These are phyloP conservation scores for Brassica cretica DNA, from an alignment of 345 rosid species.

Conservation along the genomic window DNA sequence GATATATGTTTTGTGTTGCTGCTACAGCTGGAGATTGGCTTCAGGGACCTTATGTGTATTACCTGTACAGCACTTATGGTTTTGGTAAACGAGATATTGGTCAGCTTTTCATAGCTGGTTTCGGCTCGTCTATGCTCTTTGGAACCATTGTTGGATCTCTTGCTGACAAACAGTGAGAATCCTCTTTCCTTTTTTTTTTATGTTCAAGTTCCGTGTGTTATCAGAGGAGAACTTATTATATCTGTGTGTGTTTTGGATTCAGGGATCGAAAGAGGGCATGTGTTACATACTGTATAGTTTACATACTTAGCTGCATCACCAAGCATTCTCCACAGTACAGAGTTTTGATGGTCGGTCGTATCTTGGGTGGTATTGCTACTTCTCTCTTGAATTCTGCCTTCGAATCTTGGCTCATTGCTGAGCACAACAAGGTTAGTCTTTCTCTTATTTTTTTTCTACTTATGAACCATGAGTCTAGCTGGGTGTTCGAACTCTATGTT, in stretches of 20 bases:
- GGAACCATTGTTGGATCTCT: slow-evolving; percentile 98
- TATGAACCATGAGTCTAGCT: slow-evolving; percentile 3
- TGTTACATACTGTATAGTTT: neutral
- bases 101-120: slow-evolving; percentile 95
- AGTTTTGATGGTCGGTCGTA: neutral
- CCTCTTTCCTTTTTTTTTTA: neutral
- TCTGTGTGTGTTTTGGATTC: slow-evolving; percentile 19
- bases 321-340: neutral
- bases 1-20: too few species aligned
- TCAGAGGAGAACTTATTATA: neutral
- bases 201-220: neutral
- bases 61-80: slow-evolving; percentile 78
- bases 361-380: neutral
- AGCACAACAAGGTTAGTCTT: slow-evolving; percentile 74
- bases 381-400: slow-evolving; percentile 17
- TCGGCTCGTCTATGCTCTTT: slow-evolving; percentile 95
- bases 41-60: slow-evolving; percentile 98
- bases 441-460: neutral
- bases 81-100: slow-evolving; percentile 88
- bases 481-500: neutral
- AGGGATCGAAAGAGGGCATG: slow-evolving; percentile 67
- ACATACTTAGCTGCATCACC: neutral
- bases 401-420: slow-evolving; percentile 98
- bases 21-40: slow-evolving; percentile 94
- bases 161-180: slow-evolving; percentile 88